Conservation (phyloP, 805 yeast species). For the Ogataea haglerorum region DNA sequence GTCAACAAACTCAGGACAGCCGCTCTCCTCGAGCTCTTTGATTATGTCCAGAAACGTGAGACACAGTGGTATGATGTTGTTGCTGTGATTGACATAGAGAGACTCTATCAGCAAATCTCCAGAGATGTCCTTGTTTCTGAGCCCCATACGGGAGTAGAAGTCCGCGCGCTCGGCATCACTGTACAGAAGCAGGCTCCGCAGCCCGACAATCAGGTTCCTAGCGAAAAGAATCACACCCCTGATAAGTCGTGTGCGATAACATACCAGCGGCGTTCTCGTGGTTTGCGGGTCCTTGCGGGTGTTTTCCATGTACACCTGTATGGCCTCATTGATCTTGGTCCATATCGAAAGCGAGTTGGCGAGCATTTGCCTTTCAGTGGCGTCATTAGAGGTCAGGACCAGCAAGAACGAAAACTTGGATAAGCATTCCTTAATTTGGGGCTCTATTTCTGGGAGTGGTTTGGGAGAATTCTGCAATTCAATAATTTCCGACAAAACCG, state of each 20-base stretch:
- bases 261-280: constrained; percentile 1
- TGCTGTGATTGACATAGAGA: constrained; percentile 16
- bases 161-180: constrained; percentile 10
- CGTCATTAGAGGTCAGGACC: constrained; percentile 13
- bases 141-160: constrained; percentile 11
- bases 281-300: background rate
- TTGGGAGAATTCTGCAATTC: constrained; percentile 6
- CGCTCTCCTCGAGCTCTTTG: background rate
- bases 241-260: constrained; percentile 15
- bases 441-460: background rate
- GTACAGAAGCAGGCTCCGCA: constrained; percentile 9
- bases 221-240: constrained; percentile 25
- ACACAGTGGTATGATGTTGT: constrained; percentile 13
- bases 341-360: constrained; percentile 23
- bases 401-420: constrained; percentile 13
- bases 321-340: constrained; percentile 17
- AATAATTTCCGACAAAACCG: constrained; percentile 16
- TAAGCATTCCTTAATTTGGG: constrained; percentile 13
- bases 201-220: constrained; percentile 24
- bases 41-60: constrained; percentile 6
- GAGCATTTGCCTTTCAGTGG: constrained; percentile 15
- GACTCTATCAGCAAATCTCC: constrained; percentile 10
- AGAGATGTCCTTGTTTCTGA: constrained; percentile 13
- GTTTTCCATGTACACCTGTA: constrained; percentile 3
- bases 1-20: background rate